A percentile compares a stretch with the other conserved stretches of the same genome.
Conservation (phyloP, 352 stramenopile genomes). For the Phytopythium kandeliae region DNA sequence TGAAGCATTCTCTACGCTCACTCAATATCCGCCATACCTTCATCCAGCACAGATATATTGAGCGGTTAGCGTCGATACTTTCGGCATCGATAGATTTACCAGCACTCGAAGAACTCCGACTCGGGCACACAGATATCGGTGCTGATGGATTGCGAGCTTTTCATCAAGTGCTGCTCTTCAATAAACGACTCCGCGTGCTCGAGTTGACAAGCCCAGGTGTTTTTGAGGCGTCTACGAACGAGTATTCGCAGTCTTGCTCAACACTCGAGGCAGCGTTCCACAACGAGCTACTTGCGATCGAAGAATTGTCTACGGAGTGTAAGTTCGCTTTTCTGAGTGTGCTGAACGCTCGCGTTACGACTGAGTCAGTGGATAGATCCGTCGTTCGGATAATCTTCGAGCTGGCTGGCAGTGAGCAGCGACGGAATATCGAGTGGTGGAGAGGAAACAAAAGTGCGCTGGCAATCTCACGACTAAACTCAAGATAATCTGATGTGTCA, state of each 20-base stretch:
- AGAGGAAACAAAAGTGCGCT: neutral
- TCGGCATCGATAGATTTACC: neutral
- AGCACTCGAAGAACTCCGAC: constrained; percentile 1
- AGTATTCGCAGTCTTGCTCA: neutral
- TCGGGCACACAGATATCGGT: constrained; percentile 2
- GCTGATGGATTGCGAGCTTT: neutral
- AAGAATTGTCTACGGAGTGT: neutral
- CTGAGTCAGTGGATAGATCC: neutral
- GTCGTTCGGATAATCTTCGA: neutral
- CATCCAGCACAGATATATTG: no score
- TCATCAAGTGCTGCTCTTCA: neutral
- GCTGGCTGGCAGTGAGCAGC: neutral
- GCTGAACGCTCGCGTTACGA: neutral
- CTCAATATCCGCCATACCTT: no score
- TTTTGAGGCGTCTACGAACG: no score
- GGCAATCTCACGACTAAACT: neutral
- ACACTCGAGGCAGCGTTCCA: neutral
- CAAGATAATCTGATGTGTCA: no score
- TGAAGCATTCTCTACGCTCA: no score
- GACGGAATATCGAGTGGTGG: constrained; percentile 4
- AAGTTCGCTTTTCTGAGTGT: constrained; percentile 9
- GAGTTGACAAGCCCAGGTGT: neutral
- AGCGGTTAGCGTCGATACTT: constrained; percentile 1
- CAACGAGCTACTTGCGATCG: no score
- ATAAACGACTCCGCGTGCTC: constrained; percentile 2